phyloP scores from a whole-genome alignment of 352 stramenopile genomes.

The Globisporangium orthogonon region DNA sequence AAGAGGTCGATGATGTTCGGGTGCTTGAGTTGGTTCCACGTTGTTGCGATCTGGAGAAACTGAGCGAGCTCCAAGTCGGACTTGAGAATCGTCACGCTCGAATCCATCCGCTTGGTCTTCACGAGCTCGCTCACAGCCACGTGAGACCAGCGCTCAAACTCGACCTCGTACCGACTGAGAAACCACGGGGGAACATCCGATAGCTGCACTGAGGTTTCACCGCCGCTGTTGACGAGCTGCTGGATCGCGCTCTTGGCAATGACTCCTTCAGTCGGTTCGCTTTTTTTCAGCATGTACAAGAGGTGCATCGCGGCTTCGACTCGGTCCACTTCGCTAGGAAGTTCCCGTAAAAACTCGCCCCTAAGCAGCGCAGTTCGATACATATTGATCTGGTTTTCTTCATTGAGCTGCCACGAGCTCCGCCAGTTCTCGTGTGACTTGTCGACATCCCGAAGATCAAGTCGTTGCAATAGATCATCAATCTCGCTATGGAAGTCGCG shows the following conservation, averaged over 20 bases:
- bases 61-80: background rate
- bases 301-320: constrained; percentile 1
- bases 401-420: background rate
- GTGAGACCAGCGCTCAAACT: constrained; percentile 1
- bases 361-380: background rate
- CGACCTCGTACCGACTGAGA: constrained; percentile 3
- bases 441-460: background rate
- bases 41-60: background rate
- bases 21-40: constrained; percentile 1
- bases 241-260: background rate
- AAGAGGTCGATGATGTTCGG: constrained; percentile 2
- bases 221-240: background rate
- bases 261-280: background rate
- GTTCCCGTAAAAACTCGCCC: background rate
- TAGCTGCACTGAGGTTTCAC: too few species aligned
- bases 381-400: background rate
- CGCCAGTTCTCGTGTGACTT: background rate
- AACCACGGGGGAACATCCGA: background rate
- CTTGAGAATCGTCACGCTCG: constrained; percentile 1
- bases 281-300: background rate
- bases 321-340: background rate
- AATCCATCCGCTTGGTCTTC: background rate
- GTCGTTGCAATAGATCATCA: background rate
- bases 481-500: constrained; percentile 6
- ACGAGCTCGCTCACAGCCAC: background rate